Evolutionary conservation across 352 stramenopile genomes (phyloP).

Genomic region (Pythium sp.): DNA sequence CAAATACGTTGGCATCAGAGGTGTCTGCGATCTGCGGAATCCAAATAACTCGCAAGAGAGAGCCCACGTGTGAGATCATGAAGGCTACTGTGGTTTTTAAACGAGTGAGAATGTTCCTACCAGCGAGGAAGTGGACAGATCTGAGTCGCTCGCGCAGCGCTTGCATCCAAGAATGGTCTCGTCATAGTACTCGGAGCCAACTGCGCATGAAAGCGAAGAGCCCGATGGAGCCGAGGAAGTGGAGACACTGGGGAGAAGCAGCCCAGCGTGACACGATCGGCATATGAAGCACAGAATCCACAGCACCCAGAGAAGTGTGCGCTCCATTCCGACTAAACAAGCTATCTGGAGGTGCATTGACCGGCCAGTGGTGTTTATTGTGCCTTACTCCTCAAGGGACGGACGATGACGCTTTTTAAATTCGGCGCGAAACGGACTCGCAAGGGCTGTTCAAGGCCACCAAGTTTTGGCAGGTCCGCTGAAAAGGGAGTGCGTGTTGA

Average conservation of each 20-base stretch:
- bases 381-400: neutral
- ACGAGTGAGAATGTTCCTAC: neutral
- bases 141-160: conserved; percentile 35
- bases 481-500: too few relatives aligned
- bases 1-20: conserved; percentile 20
- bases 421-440: neutral
- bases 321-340: neutral
- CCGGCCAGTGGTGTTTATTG: neutral
- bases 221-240: conserved; percentile 6
- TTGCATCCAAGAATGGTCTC: conserved; percentile 50
- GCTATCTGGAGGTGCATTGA: neutral
- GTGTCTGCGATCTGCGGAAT: conserved; percentile 34
- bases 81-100: neutral
- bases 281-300: neutral
- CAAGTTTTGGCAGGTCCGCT: too few relatives aligned
- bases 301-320: neutral
- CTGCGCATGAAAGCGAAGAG: conserved; percentile 22
- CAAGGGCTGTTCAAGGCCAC: neutral
- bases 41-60: neutral
- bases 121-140: conserved; percentile 23
- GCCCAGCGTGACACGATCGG: neutral
- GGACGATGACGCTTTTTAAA: neutral
- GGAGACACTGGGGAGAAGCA: neutral
- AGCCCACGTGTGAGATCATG: neutral
- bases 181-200: conserved; percentile 54